A percentile compares a stretch with the other conserved stretches of the same genome.
These are phyloP conservation scores for Xerocomellus chrysenteron DNA, from an alignment of 768 basidiomycete species.

Conservation along the genomic window DNA sequence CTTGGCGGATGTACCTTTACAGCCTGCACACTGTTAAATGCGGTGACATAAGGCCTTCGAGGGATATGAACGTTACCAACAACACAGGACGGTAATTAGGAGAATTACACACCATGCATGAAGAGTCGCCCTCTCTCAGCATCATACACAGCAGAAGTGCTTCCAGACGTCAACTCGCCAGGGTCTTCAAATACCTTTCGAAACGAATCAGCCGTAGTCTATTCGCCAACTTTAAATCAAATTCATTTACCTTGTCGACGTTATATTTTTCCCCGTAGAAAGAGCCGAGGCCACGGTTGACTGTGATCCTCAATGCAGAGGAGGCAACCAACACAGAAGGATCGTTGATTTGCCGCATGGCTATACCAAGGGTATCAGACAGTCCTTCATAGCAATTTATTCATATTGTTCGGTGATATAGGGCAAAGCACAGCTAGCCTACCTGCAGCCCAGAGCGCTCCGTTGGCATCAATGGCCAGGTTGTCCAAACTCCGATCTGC, in stretches of 20 bases:
- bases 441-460: conserved; percentile 65
- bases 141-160: conserved; percentile 60
- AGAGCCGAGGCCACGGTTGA: conserved; percentile 49
- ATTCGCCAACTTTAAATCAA: not conserved
- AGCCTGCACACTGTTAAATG: conserved; percentile 35
- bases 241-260: conserved; percentile 49
- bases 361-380: conserved; percentile 38
- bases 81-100: conserved; percentile 3
- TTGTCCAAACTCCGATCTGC: conserved; percentile 60
- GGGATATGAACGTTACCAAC: conserved; percentile 5
- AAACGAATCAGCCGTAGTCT: conserved; percentile 3
- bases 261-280: conserved; percentile 62
- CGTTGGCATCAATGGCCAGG: conserved; percentile 55
- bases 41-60: conserved; percentile 33
- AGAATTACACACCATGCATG: conserved; percentile 49
- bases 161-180: conserved; percentile 53
- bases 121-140: conserved; percentile 49
- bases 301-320: conserved; percentile 50
- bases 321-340: conserved; percentile 45
- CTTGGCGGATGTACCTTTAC: conserved; percentile 8
- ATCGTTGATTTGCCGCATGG: conserved; percentile 42
- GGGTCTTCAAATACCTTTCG: conserved; percentile 66
- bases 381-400: conserved; percentile 35
- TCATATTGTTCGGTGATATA: not conserved
- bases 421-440: conserved; percentile 4